Evolutionary conservation across 495 filamentous ascomycete genomes (phyloP).

Genomic region (Lineolata rhizophorae): DNA sequence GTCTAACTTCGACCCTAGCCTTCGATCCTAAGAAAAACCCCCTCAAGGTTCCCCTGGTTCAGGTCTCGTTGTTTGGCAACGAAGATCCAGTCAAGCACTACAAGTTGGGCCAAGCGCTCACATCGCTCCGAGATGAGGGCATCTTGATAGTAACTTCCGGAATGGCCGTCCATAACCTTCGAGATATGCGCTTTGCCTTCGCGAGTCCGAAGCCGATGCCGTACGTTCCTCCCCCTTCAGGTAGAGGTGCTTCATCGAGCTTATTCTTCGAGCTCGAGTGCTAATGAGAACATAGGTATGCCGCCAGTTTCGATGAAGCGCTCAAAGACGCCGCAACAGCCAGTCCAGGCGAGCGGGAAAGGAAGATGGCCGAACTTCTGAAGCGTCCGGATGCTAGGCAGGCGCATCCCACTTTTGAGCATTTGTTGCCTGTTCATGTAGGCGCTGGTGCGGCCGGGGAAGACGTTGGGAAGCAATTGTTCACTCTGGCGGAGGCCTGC

Average conservation of each 20-base stretch:
- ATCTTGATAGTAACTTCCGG: constrained; percentile 57
- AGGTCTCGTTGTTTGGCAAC: constrained; percentile 50
- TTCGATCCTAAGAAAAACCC: constrained; percentile 57
- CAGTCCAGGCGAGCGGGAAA: constrained; percentile 31
- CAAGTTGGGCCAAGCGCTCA: constrained; percentile 44
- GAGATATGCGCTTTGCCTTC: constrained; percentile 4
- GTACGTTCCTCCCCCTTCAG: too few relatives aligned
- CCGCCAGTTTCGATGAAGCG: constrained; percentile 51
- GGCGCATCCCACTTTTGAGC: constrained; percentile 65
- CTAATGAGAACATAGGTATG: too few relatives aligned
- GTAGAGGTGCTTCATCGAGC: too few relatives aligned
- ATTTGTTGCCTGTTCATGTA: constrained; percentile 60
- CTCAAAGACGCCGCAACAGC: constrained; percentile 44
- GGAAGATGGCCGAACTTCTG: constrained; percentile 34
- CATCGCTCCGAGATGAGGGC: constrained; percentile 43
- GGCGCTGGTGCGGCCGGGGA: constrained; percentile 19
- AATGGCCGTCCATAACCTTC: constrained; percentile 76
- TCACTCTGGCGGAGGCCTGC: constrained; percentile 11
- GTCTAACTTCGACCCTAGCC: constrained; percentile 17
- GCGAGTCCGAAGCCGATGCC: constrained; percentile 4
- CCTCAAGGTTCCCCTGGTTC: constrained; percentile 54
- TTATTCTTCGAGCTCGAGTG: too few relatives aligned
- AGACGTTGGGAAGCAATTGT: constrained; percentile 9
- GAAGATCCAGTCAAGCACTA: constrained; percentile 54
- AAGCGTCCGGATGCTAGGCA: constrained; percentile 43